phyloP scores from a whole-genome alignment of 768 basidiomycete genomes.

The Mycena epipterygia region DNA sequence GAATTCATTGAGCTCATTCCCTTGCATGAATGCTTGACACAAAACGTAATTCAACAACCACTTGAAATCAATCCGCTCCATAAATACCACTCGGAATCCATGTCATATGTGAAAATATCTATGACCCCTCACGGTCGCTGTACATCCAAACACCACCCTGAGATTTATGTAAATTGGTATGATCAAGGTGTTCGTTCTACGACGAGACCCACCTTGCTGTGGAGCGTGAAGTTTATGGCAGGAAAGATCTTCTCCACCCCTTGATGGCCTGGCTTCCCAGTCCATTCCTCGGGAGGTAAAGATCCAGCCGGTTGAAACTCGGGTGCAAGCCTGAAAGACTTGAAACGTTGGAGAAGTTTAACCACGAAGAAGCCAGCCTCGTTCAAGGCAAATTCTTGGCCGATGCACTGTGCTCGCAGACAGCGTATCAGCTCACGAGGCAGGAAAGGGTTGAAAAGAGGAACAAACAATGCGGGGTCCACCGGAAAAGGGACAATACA shows the following conservation, averaged over 20 bases:
- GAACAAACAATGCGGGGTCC: conserved; percentile 13
- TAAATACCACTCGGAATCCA: too few relatives aligned
- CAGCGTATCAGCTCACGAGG: not conserved
- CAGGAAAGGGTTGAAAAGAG: not conserved
- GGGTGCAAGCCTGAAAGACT: conserved; percentile 7
- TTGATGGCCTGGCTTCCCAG: conserved; percentile 14
- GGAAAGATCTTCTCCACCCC: conserved; percentile 20
- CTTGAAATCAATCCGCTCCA: too few relatives aligned
- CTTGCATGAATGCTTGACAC: too few relatives aligned
- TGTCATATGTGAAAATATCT: too few relatives aligned
- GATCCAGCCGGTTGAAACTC: conserved; percentile 20
- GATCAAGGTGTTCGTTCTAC: not conserved
- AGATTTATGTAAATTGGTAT: not conserved
- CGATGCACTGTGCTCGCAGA: conserved; percentile 7
- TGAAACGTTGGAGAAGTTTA: conserved; percentile 17
- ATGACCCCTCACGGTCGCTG: conserved; percentile 4
- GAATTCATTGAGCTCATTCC: too few relatives aligned
- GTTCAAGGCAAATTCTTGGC: conserved; percentile 21
- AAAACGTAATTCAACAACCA: too few relatives aligned
- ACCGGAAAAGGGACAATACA: conserved; percentile 20
- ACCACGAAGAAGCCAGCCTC: conserved; percentile 20
- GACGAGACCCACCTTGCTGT: conserved; percentile 12
- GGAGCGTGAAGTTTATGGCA: conserved; percentile 16
- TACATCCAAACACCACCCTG: conserved; percentile 24
- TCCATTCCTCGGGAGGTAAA: conserved; percentile 11